A percentile compares a stretch with the other conserved stretches of the same genome.
Evolutionary conservation across 2,329 filamentous ascomycete genomes (phyloP).

Genomic region (Thermomyces lanuginosus): DNA sequence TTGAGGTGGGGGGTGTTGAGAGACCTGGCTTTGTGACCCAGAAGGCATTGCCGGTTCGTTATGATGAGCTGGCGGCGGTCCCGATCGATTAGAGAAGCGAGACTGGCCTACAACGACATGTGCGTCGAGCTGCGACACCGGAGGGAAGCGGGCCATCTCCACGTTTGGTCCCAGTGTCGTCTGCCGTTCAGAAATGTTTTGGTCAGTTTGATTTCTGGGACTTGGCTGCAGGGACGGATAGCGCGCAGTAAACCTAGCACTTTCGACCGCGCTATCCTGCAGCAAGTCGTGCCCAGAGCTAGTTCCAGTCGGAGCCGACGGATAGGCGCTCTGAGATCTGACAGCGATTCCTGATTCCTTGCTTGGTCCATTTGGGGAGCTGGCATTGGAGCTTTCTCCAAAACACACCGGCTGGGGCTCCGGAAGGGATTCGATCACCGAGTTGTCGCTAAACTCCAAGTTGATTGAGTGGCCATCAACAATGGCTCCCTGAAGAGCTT

Average conservation of each 20-base stretch:
- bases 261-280: conserved; percentile 17
- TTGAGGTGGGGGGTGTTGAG: conserved; percentile 3
- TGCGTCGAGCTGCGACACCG: conserved; percentile 23
- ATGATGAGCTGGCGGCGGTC: neutral
- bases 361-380: no score
- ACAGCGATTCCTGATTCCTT: no score
- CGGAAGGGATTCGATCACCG: conserved; percentile 9
- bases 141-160: conserved; percentile 18
- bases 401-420: no score
- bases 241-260: conserved; percentile 16
- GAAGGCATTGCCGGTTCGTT: neutral
- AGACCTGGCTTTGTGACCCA: conserved; percentile 1
- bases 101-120: conserved; percentile 14
- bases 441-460: conserved; percentile 21
- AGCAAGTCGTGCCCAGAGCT: no score
- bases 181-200: conserved; percentile 7
- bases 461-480: conserved; percentile 27
- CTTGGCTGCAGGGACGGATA: conserved; percentile 20
- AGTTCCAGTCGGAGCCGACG: no score
- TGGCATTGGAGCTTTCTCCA: no score
- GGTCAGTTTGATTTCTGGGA: conserved; percentile 4
- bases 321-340: no score
- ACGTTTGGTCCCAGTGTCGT: conserved; percentile 10
- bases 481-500: conserved; percentile 19
- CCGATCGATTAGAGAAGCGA: conserved; percentile 2